A percentile compares a stretch with the other conserved stretches of the same genome.
Evolutionary conservation across 192 early-diverging fungal species (phyloP).

Genomic region (Geosiphon pyriformis): DNA sequence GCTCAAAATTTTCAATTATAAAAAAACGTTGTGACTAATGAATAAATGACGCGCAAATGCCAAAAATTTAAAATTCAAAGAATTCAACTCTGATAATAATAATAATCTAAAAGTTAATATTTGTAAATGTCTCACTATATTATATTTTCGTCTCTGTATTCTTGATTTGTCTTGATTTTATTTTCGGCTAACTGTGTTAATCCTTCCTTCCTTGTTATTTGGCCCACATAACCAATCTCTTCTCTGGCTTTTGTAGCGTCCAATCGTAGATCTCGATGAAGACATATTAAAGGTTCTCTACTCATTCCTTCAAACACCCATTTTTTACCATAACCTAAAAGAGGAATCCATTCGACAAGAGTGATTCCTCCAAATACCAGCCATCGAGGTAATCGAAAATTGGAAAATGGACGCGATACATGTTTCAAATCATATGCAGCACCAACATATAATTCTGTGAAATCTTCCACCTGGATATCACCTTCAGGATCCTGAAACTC

Average conservation of each 20-base stretch:
- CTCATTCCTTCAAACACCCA: slow-evolving; percentile 14
- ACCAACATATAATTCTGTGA: slow-evolving; percentile 12
- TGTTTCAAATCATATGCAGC: neutral
- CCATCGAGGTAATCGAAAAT: slow-evolving; percentile 3
- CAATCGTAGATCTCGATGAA: slow-evolving; percentile 6
- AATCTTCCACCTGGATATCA: slow-evolving; percentile 18
- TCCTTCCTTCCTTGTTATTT: slow-evolving; percentile 12
- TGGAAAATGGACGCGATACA: slow-evolving; percentile 9
- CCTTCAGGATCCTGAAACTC: slow-evolving; percentile 15
- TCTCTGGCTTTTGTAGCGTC: slow-evolving; percentile 11
- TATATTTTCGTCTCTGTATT: too few species aligned
- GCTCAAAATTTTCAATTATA: too few species aligned
- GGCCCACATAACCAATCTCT: slow-evolving; percentile 7
- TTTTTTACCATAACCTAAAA: slow-evolving; percentile 12
- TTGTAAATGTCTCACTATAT: too few species aligned
- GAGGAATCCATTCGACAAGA: slow-evolving; percentile 12
- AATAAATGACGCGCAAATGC: too few species aligned
- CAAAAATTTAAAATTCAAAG: too few species aligned
- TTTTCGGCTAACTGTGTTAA: slow-evolving; percentile 3
- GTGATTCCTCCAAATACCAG: slow-evolving; percentile 9
- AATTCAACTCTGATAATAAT: too few species aligned
- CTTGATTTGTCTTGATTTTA: too few species aligned
- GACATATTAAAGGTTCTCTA: slow-evolving; percentile 8
- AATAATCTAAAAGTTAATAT: too few species aligned
- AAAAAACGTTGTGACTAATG: too few species aligned